Conservation (phyloP, 2,329 filamentous ascomycete genomes). For the Trichoderma sp. region DNA sequence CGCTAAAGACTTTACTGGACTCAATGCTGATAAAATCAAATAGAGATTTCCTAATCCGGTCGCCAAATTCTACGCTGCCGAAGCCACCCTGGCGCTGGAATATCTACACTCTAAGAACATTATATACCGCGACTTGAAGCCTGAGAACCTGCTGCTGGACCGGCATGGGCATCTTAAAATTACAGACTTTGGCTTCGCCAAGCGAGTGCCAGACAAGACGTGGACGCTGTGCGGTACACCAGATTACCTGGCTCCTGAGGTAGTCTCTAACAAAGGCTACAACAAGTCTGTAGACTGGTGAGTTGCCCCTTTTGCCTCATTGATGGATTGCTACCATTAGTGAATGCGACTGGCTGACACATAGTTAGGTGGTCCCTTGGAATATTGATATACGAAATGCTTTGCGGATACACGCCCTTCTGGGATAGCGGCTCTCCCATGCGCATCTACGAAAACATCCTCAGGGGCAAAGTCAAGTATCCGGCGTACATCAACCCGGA, state of each 20-base stretch:
- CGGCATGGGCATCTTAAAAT: slow-evolving; percentile 95
- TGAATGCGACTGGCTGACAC: background rate
- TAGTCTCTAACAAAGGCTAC: slow-evolving; percentile 98
- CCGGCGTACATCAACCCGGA: slow-evolving; percentile 93
- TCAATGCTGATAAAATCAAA: background rate
- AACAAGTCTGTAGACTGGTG: slow-evolving; percentile 99
- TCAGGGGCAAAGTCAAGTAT: slow-evolving; percentile 94
- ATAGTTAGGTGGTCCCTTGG: slow-evolving; percentile 90
- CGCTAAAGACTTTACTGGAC: background rate
- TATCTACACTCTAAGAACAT: slow-evolving; percentile 94
- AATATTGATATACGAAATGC: slow-evolving; percentile 99
- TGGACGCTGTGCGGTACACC: slow-evolving; percentile 98
- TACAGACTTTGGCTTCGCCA: slow-evolving; percentile 97
- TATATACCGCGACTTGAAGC: slow-evolving; percentile 97
- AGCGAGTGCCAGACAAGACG: slow-evolving; percentile 97
- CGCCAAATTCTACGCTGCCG: slow-evolving; percentile 97
- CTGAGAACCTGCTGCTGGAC: slow-evolving; percentile 89
- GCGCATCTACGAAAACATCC: slow-evolving; percentile 99
- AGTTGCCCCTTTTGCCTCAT: slow-evolving; percentile 41
- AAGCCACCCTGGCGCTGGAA: slow-evolving; percentile 92
- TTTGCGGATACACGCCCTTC: slow-evolving; percentile 97
- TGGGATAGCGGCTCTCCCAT: slow-evolving; percentile 98
- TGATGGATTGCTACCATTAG: background rate
- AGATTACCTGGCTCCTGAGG: slow-evolving; percentile 95
- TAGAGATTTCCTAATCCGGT: slow-evolving; percentile 98